phyloP scores from a whole-genome alignment of 257 asterid genomes.

The Vinca minor region DNA sequence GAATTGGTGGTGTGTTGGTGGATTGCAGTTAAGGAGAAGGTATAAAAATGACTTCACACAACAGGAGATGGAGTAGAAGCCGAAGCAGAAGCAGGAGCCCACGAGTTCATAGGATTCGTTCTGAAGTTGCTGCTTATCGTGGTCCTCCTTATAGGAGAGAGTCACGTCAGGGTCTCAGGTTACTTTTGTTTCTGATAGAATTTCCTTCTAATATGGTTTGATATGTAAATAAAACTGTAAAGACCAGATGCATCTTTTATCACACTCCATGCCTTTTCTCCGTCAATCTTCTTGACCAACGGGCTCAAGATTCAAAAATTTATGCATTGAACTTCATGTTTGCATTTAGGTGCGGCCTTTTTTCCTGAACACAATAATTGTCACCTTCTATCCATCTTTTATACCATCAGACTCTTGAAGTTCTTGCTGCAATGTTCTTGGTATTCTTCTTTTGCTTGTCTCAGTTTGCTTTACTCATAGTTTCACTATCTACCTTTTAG shows the following conservation, averaged over 20 bases:
- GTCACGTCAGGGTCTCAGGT: constrained; percentile 22
- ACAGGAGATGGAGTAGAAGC: constrained; percentile 21
- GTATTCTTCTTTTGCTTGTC: not conserved
- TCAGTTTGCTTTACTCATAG: no score
- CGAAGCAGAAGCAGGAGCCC: constrained; percentile 23
- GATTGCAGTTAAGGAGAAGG: constrained; percentile 7
- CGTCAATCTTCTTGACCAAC: not conserved
- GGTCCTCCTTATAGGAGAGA: constrained; percentile 18
- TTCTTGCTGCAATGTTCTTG: not conserved
- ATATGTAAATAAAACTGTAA: not conserved
- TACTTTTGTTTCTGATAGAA: not conserved
- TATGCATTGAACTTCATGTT: not conserved
- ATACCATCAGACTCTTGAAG: not conserved
- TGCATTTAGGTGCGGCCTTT: not conserved
- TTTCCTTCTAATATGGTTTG: not conserved
- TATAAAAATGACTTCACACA: constrained; percentile 15
- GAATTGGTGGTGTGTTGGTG: constrained; percentile 7
- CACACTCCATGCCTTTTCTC: not conserved
- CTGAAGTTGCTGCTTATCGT: constrained; percentile 17
- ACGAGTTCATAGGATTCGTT: constrained; percentile 14
- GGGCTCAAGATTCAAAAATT: not conserved
- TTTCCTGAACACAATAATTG: no score
- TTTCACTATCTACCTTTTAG: no score
- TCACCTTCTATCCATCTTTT: no score
- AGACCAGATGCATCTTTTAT: not conserved